Percentiles rank a stretch among this genome's conserved stretches.
These are phyloP conservation scores for Eragrostis curvula DNA, from an alignment of 176 grass and related monocot genomes.

Conservation along the genomic window DNA sequence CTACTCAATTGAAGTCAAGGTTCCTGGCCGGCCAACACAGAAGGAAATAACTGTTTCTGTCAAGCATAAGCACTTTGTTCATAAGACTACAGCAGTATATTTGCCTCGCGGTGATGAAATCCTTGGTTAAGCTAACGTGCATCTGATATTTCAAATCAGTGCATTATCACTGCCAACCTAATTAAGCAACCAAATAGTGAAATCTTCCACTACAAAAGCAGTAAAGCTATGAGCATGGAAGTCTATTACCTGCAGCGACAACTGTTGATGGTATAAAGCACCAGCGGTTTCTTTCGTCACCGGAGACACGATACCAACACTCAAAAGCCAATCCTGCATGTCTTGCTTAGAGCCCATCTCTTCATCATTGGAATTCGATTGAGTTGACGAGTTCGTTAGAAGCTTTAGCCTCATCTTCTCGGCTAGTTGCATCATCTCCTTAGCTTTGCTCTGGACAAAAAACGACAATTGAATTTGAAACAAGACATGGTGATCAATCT, in stretches of 20 bases:
- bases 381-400: slow-evolving; percentile 59
- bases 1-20: neutral
- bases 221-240: slow-evolving; percentile 16
- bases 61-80: neutral
- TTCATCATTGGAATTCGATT: slow-evolving; percentile 81
- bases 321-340: slow-evolving; percentile 98
- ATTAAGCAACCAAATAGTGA: neutral
- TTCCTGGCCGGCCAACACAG: neutral
- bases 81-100: neutral
- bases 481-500: slow-evolving; percentile 12
- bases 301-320: slow-evolving; percentile 84
- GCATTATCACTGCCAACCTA: slow-evolving; percentile 1
- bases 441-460: slow-evolving; percentile 84
- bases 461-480: slow-evolving; percentile 15
- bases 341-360: slow-evolving; percentile 98
- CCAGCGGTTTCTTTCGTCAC: slow-evolving; percentile 99
- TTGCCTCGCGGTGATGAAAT: neutral
- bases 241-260: slow-evolving; percentile 77
- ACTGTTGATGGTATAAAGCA: slow-evolving; percentile 94
- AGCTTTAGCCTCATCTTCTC: slow-evolving; percentile 96
- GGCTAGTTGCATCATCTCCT: slow-evolving; percentile 98
- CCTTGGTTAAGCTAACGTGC: neutral
- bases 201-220: neutral
- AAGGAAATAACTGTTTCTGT: neutral
- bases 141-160: neutral